Base-by-base conservation (phyloP, 2,329 filamentous ascomycete genomes). In the Didymosphaeria variabile region DNA sequence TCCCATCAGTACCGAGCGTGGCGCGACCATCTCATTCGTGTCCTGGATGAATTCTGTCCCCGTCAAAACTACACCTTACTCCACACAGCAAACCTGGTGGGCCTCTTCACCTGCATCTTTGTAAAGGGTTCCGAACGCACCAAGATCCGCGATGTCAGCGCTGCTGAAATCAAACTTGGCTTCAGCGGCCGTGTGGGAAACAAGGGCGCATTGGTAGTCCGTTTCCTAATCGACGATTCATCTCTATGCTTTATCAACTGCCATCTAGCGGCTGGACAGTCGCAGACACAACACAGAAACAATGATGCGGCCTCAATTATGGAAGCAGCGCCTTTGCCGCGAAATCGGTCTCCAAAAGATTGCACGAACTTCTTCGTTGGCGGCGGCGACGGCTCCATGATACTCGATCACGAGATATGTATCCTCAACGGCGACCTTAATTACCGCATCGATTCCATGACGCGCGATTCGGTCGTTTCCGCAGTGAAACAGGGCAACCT, bases 381-480 rank as follows among this genome's bases (percentile, higher is more conserved):
- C 29, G 95, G 95, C n/a, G 95, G 95, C 47, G 95, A 99, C 75
- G 95, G 95, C 7, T 90, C 89, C 44, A 93, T 97, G 90, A 92
- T 99, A 60, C 84, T 98, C 60, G 95, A 99, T 73, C 95, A 99
- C 74, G 95, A 99, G 79, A 90, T 99, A n/a, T 97, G 94, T 77
- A 88, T 99, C 51, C 81, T 98, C 45, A 98, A 98, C 71, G 95
- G 95, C 31, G 95, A 99, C 76, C 85, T 99, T 53, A 99, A 99
- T 79, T 99, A 99, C 78, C 93, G 95, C 63, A 98, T 99, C 72
- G 95, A 99, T 77, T 93, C 94, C 26, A 97, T 98, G 88, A 93
- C 93, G 19, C 91, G 95, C 53, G 93, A 98, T 72, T 93, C 92
- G 0, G 94, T 99, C 3, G 91, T 98, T 57, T 90, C 90, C 61